Base-by-base conservation (phyloP, 805 yeast species). In the Schwanniomyces vanrijiae region DNA sequence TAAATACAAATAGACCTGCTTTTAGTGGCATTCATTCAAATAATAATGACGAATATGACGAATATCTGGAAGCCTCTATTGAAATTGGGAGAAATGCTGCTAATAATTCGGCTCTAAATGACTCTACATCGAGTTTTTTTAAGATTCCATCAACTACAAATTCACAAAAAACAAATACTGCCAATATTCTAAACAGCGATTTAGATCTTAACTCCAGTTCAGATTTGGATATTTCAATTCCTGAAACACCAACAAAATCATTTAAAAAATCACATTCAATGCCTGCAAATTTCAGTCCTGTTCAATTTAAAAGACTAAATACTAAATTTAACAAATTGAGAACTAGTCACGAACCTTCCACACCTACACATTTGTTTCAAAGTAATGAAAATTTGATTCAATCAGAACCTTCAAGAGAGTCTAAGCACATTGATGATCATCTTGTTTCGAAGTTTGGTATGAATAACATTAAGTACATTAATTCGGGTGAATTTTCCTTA, bases 401-500 rank as follows among this genome's bases (percentile, higher is more conserved):
- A 22, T n/a, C 25, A 9, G 42, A 33, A 5, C 7, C 19, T 8
- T 25, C 43, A 2, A 47, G 40, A 38, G 42, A 43, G 31, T 21
- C 45, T 4, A 56, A 52, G 7, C 35, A 31, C 16, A 58, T 61
- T n/a, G 81, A 77, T 55, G 74, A 74, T 25, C 76, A 71, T 46
- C 68, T 83, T 47, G 61, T 67, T 22, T 65, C 71, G 29, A 71
- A 75, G 55, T 83, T 82, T 64, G 85, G 84, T 1, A 53, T 56
- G 51, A 58, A 62, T 19, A 83, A 85, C 51, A 91, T 92, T 38
- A 75, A 77, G 38, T 68, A 84, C 39, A 70, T 92, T 19, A 96
- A 96, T 2, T 73, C 79, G 29, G 98, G 99, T 20, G 96, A 90
- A 64, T 94, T 94, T 59, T 90, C 97, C 2, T 74, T 82, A 19